phyloP scores from a whole-genome alignment of 2,329 filamentous ascomycete genomes.

The Arthrocladium fulminans region DNA sequence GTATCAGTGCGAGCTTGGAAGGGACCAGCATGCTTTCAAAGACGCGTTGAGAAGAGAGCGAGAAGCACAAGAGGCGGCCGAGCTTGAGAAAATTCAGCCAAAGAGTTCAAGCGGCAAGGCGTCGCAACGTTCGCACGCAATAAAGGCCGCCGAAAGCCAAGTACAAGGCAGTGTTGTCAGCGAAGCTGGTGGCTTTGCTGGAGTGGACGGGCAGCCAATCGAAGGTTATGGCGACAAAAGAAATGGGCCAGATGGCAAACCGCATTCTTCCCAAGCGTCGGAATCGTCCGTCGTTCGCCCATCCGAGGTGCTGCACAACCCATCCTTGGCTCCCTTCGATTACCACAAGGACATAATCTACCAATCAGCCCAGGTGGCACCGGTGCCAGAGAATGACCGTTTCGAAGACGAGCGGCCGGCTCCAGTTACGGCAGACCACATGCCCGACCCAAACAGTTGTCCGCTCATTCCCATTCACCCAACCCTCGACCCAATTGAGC shows the following conservation, averaged over 20 bases:
- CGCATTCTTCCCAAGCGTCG: slow-evolving; percentile 19
- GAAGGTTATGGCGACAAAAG: slow-evolving; percentile 10
- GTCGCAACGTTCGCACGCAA: slow-evolving; percentile 37
- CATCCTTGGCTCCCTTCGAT: slow-evolving; percentile 19
- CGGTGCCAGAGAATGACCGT: slow-evolving; percentile 13
- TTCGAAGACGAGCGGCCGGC: slow-evolving; percentile 21
- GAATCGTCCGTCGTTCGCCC: slow-evolving; percentile 19
- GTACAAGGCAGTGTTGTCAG: slow-evolving; percentile 45
- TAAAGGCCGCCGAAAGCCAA: slow-evolving; percentile 35
- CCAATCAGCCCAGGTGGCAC: slow-evolving; percentile 13
- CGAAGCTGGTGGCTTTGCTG: slow-evolving; percentile 44
- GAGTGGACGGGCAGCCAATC: slow-evolving; percentile 19
- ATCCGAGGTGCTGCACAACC: slow-evolving; percentile 20
- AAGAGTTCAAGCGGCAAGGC: slow-evolving; percentile 40
- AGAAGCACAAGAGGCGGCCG: slow-evolving; percentile 26
- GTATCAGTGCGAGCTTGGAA: slow-evolving; percentile 53
- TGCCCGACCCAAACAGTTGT: slow-evolving; percentile 21
- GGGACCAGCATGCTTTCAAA: slow-evolving; percentile 47
- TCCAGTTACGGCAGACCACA: slow-evolving; percentile 23
- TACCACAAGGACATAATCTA: slow-evolving; percentile 19
- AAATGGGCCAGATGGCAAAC: slow-evolving; percentile 8
- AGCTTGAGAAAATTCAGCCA: slow-evolving; percentile 28
- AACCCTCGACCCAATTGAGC: slow-evolving; percentile 31
- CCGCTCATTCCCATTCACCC: slow-evolving; percentile 50
- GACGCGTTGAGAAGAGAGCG: slow-evolving; percentile 37